Base-by-base conservation (phyloP, 768 basidiomycete species). In the Boletus sensibilis region DNA sequence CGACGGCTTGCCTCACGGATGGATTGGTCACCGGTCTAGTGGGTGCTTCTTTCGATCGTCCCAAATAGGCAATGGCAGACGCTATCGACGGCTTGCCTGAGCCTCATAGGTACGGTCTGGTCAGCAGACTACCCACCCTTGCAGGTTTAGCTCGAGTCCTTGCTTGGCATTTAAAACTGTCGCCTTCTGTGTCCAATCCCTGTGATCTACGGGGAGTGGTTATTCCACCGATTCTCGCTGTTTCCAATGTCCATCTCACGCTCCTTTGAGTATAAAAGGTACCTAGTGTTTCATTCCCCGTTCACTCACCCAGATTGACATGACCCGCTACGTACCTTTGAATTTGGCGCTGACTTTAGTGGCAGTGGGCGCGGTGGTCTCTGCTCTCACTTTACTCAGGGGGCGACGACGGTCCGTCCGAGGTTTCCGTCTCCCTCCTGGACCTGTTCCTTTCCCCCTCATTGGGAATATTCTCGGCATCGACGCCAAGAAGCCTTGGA, bases 401-500 rank as follows among this genome's bases (percentile, higher is more conserved):
- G 29, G 52, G 9, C 53, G 43, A 21, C 52, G 45, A 57, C 55
- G 39, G 23, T 13, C 29, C 3, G 12, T 27, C 13, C 40, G 27
- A n/a, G 58, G 55, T 4, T 37, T 34, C 37, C 57, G 37, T 9
- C 53, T 60, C 2, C 64, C 53, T 48, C 64, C 63, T 23, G 64
- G 64, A 20, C 64, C 64, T 34, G 16, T 11, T n/a, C 52, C 56
- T 25, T 39, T 66, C 12, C 65, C 65, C 5, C 3, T 65, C 5
- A 25, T 67, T 9, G 65, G 65, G 0, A 66, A 58, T 48, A 7
- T 56, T 40, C 38, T 66, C 38, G 38, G 52, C 25, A 64, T 67
- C 14, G 53, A 67, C 10, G 20, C 51, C 5, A 49, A 58, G 43
- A 52, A 46, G 14, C 65, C 65, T 38, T 64, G 65, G 65, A 21